Percentiles rank a stretch among this genome's conserved stretches.
phyloP scores from a whole-genome alignment of 2,329 filamentous ascomycete species.

The Neoscytalidium dimidiatum region DNA sequence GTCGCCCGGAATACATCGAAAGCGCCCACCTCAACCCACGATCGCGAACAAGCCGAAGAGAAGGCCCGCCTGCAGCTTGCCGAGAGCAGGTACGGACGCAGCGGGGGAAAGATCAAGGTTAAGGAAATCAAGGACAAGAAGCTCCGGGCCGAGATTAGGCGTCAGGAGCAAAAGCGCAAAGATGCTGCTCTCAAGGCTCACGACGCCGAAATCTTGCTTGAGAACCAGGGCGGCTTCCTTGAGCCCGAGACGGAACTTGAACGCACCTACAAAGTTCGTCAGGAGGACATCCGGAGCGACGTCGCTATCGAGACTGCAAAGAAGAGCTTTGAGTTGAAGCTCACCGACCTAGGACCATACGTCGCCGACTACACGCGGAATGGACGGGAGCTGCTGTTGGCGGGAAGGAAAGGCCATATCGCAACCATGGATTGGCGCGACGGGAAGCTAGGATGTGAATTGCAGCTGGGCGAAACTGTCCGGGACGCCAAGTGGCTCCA shows the following conservation, averaged over 20 bases:
- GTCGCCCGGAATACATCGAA: background rate
- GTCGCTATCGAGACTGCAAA: constrained; percentile 83
- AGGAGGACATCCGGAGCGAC: constrained; percentile 76
- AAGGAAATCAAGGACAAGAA: constrained; percentile 86
- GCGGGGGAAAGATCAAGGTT: constrained; percentile 66
- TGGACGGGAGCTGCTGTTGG: constrained; percentile 80
- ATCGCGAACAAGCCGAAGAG: constrained; percentile 28
- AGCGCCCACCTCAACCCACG: constrained; percentile 12
- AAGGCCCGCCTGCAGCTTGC: constrained; percentile 35
- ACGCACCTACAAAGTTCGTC: constrained; percentile 86
- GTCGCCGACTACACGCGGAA: constrained; percentile 86
- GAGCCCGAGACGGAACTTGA: constrained; percentile 88
- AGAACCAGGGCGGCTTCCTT: constrained; percentile 82
- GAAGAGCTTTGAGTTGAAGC: constrained; percentile 87
- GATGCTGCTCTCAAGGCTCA: constrained; percentile 81
- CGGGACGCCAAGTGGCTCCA: constrained; percentile 90
- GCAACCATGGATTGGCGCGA: constrained; percentile 96
- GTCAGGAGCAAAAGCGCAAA: constrained; percentile 79
- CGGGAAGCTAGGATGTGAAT: constrained; percentile 85
- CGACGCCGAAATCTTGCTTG: constrained; percentile 91
- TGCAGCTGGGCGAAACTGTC: constrained; percentile 88
- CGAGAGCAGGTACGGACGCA: constrained; percentile 78
- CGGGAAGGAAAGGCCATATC: constrained; percentile 89
- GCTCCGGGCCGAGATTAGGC: constrained; percentile 75
- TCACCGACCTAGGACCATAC: constrained; percentile 80